Evolutionary conservation across 1,284 basidiomycete genomes (phyloP).

Genomic region (Coniferiporia weirii): DNA sequence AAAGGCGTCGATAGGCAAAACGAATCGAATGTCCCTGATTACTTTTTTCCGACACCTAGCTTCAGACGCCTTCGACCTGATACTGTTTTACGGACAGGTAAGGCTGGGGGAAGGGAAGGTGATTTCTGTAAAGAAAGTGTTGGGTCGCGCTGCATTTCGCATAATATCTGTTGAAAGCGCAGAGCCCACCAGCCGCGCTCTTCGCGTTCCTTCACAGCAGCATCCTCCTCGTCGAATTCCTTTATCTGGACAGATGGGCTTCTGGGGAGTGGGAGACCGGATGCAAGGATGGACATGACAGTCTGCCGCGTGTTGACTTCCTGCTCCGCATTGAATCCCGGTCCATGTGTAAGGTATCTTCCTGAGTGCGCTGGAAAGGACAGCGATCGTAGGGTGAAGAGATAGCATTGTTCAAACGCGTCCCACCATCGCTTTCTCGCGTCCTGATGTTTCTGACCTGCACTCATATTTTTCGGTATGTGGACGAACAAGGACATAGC

Average conservation of each 20-base stretch:
- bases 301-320: slow-evolving; percentile 37
- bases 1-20: not conserved
- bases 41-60: slow-evolving; percentile 1
- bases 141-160: slow-evolving; percentile 38
- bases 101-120: not conserved
- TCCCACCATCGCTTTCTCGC: slow-evolving; percentile 36
- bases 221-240: slow-evolving; percentile 29
- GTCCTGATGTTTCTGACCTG: slow-evolving; percentile 3
- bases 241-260: slow-evolving; percentile 57
- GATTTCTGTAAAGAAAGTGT: not conserved
- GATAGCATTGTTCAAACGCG: slow-evolving; percentile 48
- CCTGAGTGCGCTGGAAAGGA: slow-evolving; percentile 40
- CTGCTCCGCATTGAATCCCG: slow-evolving; percentile 26
- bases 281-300: slow-evolving; percentile 47
- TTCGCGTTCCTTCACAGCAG: slow-evolving; percentile 52
- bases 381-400: slow-evolving; percentile 47
- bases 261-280: slow-evolving; percentile 61
- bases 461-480: slow-evolving; percentile 13
- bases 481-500: slow-evolving; percentile 19
- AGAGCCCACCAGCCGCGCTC: slow-evolving; percentile 77
- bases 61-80: slow-evolving; percentile 10
- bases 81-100: slow-evolving; percentile 8
- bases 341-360: slow-evolving; percentile 28
- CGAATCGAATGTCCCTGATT: not conserved
- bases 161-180: slow-evolving; percentile 64